Evolutionary conservation across 1,139 yeast genomes (phyloP).

Genomic region (Pichia sp.): DNA sequence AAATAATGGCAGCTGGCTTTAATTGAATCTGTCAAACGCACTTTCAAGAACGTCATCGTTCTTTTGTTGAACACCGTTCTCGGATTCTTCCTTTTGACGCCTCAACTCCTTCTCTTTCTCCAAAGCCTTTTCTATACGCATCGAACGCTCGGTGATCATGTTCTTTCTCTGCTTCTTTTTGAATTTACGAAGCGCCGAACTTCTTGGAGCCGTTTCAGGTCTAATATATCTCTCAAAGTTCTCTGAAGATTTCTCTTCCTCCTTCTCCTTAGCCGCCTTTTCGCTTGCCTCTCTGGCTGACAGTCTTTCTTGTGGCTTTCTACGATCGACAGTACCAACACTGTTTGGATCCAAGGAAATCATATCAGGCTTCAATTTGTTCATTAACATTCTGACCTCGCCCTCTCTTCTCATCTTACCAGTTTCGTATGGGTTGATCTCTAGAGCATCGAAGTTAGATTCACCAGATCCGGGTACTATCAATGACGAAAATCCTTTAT

Average conservation of each 20-base stretch:
- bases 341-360: constrained; percentile 84
- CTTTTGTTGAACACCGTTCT: constrained; percentile 26
- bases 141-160: constrained; percentile 81
- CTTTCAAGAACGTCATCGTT: constrained; percentile 46
- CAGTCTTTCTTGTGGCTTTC: constrained; percentile 59
- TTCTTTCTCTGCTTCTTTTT: constrained; percentile 82
- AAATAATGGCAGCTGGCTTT: no score
- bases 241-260: constrained; percentile 36
- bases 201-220: constrained; percentile 70
- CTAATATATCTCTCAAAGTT: constrained; percentile 37
- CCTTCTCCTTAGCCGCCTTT: constrained; percentile 36
- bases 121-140: constrained; percentile 75
- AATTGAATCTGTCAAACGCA: constrained; percentile 53
- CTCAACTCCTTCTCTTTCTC: constrained; percentile 72
- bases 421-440: constrained; percentile 87
- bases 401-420: constrained; percentile 90
- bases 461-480: constrained; percentile 98
- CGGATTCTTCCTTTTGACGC: constrained; percentile 45
- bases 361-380: constrained; percentile 89
- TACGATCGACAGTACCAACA: constrained; percentile 79
- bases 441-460: constrained; percentile 94
- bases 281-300: constrained; percentile 57
- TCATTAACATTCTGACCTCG: constrained; percentile 81
- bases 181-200: constrained; percentile 76
- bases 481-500: constrained; percentile 68